A percentile compares a stretch with the other conserved stretches of the same genome.
phyloP scores from a whole-genome alignment of 2,329 filamentous ascomycete genomes.

The Microthyrium microscopicum region DNA sequence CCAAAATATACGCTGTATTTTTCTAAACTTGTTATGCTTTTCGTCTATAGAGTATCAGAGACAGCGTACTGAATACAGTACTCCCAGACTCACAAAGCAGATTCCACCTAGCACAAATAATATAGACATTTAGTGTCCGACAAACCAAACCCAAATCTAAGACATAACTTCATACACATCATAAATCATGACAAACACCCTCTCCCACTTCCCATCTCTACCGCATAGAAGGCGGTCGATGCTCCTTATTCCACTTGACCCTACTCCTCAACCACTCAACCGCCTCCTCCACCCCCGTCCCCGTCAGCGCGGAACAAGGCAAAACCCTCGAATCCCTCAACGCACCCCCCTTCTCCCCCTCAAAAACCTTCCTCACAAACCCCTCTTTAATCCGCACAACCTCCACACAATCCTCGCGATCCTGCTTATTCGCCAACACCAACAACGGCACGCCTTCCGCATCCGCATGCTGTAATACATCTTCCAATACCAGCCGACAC shows the following conservation, averaged over 20 bases:
- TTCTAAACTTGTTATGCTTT: no score
- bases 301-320: slow-evolving; percentile 79
- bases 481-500: slow-evolving; percentile 76
- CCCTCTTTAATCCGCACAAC: slow-evolving; percentile 96
- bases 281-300: slow-evolving; percentile 70
- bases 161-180: slow-evolving; percentile 45
- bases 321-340: slow-evolving; percentile 84
- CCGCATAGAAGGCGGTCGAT: slow-evolving; percentile 79
- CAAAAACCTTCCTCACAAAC: slow-evolving; percentile 84
- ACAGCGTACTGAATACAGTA: no score
- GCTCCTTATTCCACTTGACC: slow-evolving; percentile 94
- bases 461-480: slow-evolving; percentile 72
- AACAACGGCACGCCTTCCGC: slow-evolving; percentile 83
- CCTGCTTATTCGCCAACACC: slow-evolving; percentile 93
- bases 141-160: no score
- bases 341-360: slow-evolving; percentile 73
- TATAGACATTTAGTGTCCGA: no score
- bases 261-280: slow-evolving; percentile 92
- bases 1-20: no score
- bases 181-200: slow-evolving; percentile 47
- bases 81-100: neutral
- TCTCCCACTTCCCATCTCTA: slow-evolving; percentile 48
- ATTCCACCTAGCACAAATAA: no score
- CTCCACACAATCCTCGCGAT: slow-evolving; percentile 92
- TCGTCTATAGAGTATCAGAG: no score